These are phyloP conservation scores for Candida nanaspora DNA, from an alignment of 805 yeast species.

Conservation along the genomic window DNA sequence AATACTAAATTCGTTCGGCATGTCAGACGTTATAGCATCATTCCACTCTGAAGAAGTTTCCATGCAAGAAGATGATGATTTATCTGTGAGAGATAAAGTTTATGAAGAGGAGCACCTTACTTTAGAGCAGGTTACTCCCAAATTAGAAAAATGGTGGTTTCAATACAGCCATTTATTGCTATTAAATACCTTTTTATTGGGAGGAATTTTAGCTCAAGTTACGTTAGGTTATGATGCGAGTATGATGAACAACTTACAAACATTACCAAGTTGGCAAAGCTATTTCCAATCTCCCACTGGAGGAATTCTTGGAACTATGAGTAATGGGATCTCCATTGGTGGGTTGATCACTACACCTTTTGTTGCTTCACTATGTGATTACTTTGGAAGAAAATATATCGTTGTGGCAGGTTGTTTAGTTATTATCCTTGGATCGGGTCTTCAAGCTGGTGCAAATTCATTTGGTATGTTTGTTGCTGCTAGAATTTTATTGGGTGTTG, in stretches of 20 bases:
- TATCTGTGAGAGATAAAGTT: not conserved
- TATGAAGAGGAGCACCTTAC: not conserved
- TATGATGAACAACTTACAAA: slow-evolving; percentile 44
- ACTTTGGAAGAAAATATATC: slow-evolving; percentile 16
- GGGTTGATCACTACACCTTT: not conserved
- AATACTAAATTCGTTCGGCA: too few species aligned
- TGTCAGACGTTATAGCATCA: too few species aligned
- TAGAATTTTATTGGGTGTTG: slow-evolving; percentile 26
- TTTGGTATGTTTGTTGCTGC: slow-evolving; percentile 25
- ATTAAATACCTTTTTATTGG: slow-evolving; percentile 1
- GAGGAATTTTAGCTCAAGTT: slow-evolving; percentile 4
- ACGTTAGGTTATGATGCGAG: slow-evolving; percentile 37
- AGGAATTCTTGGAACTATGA: slow-evolving; percentile 32
- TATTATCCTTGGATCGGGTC: slow-evolving; percentile 19
- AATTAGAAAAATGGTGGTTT: slow-evolving; percentile 3
- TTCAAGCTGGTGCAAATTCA: slow-evolving; percentile 26
- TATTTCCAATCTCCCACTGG: slow-evolving; percentile 34
- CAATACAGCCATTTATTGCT: not conserved
- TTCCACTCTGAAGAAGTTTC: too few species aligned
- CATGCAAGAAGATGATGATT: too few species aligned
- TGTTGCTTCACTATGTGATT: slow-evolving; percentile 3
- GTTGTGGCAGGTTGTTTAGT: slow-evolving; percentile 13
- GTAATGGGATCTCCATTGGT: slow-evolving; percentile 38
- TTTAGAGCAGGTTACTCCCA: slow-evolving; percentile 1
- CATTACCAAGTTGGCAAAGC: slow-evolving; percentile 32